These are phyloP conservation scores for Colletotrichum sp. DNA, from an alignment of 2,329 filamentous ascomycete genomes.

Conservation along the genomic window DNA sequence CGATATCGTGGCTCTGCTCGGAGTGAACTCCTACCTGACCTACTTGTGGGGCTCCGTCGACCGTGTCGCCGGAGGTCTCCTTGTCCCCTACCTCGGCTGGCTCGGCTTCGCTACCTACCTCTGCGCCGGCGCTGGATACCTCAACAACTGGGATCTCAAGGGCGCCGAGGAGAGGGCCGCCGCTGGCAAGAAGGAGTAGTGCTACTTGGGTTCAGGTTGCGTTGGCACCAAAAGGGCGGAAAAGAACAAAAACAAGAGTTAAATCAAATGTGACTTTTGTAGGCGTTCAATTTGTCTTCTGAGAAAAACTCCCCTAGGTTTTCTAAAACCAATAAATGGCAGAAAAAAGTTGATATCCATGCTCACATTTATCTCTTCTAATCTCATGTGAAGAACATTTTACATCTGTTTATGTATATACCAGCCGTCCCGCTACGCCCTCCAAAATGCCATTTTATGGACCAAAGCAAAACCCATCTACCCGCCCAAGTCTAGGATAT, in stretches of 20 bases:
- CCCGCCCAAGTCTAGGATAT: constrained; percentile 19
- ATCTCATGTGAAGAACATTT: neutral
- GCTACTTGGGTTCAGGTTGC: constrained; percentile 5
- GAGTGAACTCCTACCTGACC: constrained; percentile 74
- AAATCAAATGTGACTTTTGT: neutral
- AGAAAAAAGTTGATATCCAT: neutral
- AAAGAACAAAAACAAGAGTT: neutral
- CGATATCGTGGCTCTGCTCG: constrained; percentile 77
- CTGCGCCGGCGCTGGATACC: constrained; percentile 69
- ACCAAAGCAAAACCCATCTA: neutral
- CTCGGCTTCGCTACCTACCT: constrained; percentile 88
- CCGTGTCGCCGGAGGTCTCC: constrained; percentile 71
- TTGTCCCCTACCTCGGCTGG: constrained; percentile 87
- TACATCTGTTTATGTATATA: neutral
- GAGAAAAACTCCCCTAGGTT: neutral
- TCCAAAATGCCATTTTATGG: neutral
- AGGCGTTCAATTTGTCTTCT: neutral
- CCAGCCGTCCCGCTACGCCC: constrained; percentile 9
- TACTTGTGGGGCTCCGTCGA: constrained; percentile 81
- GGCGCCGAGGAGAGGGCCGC: constrained; percentile 22
- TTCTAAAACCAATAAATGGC: neutral
- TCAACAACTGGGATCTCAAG: constrained; percentile 71
- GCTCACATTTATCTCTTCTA: neutral
- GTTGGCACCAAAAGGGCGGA: neutral
- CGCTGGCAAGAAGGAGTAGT: constrained; percentile 24